Base-by-base conservation (phyloP, 1,284 basidiomycete genomes). In the Clitocybe nebularis region DNA sequence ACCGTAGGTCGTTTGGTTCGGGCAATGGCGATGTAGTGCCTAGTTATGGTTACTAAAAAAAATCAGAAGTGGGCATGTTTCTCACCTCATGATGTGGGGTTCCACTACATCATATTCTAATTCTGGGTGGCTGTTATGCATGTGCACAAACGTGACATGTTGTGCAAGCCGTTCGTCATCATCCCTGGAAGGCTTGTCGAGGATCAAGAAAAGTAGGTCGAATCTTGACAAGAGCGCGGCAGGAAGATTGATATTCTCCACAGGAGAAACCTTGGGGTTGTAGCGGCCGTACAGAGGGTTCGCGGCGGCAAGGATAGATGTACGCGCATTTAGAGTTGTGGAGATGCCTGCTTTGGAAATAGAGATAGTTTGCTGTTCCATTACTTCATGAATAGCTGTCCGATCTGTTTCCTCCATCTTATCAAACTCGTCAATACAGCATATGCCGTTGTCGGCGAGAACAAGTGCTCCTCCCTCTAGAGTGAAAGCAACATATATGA, bases 281-380 rank as follows among this genome's bases (percentile, higher is more conserved):
- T 99, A 99, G 14, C 96, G 86, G 10, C 96, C 96, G 58, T 96
- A 99, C 0, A 99, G 74, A 30, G 96, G 96, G 65, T 99, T 99
- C 32, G 96, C 96, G 5, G 96, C 96, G 0, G 96, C 96, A 7
- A 99, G 82, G 57, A 99, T 93, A 6, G 96, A 98, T 0, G 95
- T 97, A 28, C 96, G 84, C n/a, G 96, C 96, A 58, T 99, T 99
- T 26, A 99, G 75, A 0, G 96, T 99, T 0, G 96, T 99, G 0
- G 93, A 96, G 63, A 99, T 99, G 14, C 96, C 96, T 2, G 96
- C 96, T 69, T 99, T 99, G 33, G 93, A 94, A 54, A 99, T 99
- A 2, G 93, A 97, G 50, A 99, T 99, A 1, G 96, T 99, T 67
- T 99, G 95, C 61, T 99, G 95, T 65, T 99, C 95, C 96, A 99